Evolutionary conservation across 352 stramenopile genomes (phyloP).

Genomic region (Phytophthora pluvialis): DNA sequence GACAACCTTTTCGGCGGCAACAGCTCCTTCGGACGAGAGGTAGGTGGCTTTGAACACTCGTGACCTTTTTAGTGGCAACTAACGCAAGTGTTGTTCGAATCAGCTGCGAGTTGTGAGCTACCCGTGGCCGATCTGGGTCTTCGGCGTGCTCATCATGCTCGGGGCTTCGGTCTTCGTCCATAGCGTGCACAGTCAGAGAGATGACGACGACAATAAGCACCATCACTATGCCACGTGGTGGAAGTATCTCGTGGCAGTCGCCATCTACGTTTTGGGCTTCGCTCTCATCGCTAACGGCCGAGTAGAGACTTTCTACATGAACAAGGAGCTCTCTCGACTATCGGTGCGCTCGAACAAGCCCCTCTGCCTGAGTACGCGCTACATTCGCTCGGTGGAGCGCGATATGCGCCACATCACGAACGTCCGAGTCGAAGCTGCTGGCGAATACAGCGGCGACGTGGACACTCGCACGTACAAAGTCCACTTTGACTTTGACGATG

Average conservation of each 20-base stretch:
- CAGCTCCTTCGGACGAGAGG: conserved; percentile 34
- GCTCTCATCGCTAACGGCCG: conserved; percentile 55
- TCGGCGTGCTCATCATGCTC: conserved; percentile 58
- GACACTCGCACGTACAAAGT: conserved; percentile 77
- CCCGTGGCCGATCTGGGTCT: conserved; percentile 64
- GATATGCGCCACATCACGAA: conserved; percentile 64
- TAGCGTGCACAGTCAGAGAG: conserved; percentile 45
- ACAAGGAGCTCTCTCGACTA: conserved; percentile 46
- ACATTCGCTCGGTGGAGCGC: conserved; percentile 49
- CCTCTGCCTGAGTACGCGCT: conserved; percentile 44
- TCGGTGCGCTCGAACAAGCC: conserved; percentile 60
- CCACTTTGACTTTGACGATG: conserved; percentile 78
- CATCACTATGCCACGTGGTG: conserved; percentile 49
- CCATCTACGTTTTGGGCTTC: conserved; percentile 57
- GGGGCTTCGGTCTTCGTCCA: conserved; percentile 64
- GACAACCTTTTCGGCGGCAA: conserved; percentile 44
- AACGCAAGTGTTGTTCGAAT: not conserved
- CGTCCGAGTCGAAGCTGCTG: conserved; percentile 66
- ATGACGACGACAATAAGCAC: conserved; percentile 9
- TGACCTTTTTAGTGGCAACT: not conserved
- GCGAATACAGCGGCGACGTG: conserved; percentile 71
- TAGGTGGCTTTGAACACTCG: not conserved
- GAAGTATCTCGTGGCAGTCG: conserved; percentile 69
- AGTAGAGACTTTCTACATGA: conserved; percentile 71
- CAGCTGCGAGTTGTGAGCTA: conserved; percentile 68